These are phyloP conservation scores for Saussurea involucrata DNA, from an alignment of 129 eudicot species.

Conservation along the genomic window DNA sequence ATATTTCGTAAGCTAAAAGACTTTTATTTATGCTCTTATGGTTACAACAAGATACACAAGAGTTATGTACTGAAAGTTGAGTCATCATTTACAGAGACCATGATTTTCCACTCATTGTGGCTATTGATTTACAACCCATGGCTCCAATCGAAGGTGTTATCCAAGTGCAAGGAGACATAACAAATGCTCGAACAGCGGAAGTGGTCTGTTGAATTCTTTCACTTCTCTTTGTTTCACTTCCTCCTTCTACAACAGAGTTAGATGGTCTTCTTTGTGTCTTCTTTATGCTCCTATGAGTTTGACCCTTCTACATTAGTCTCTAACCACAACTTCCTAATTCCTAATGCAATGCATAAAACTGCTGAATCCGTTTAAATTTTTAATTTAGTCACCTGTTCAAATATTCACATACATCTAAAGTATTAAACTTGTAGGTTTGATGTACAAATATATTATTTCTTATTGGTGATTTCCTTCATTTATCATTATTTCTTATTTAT, in stretches of 20 bases:
- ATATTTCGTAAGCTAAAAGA: neutral
- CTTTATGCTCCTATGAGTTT: neutral
- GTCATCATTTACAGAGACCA: constrained; percentile 48
- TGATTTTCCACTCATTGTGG: constrained; percentile 92
- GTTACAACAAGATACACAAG: too few species aligned
- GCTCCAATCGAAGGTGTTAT: constrained; percentile 99
- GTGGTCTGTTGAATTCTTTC: constrained; percentile 48
- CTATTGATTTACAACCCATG: constrained; percentile 99
- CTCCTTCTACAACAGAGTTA: neutral
- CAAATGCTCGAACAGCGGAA: too few species aligned
- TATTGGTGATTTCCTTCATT: too few species aligned
- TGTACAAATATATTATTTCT: too few species aligned
- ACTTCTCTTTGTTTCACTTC: neutral
- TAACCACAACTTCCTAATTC: neutral
- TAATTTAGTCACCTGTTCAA: neutral
- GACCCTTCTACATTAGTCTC: neutral
- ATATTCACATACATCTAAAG: too few species aligned
- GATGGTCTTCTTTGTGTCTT: neutral
- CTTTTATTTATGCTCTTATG: neutral
- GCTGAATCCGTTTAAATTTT: neutral
- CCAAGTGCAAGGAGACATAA: constrained; percentile 98
- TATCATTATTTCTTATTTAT: too few species aligned
- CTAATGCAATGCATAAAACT: neutral
- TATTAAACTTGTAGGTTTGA: too few species aligned
- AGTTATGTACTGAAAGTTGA: too few species aligned